phyloP scores from a whole-genome alignment of 1,284 basidiomycete genomes.

The Melampsora larici-populina region DNA sequence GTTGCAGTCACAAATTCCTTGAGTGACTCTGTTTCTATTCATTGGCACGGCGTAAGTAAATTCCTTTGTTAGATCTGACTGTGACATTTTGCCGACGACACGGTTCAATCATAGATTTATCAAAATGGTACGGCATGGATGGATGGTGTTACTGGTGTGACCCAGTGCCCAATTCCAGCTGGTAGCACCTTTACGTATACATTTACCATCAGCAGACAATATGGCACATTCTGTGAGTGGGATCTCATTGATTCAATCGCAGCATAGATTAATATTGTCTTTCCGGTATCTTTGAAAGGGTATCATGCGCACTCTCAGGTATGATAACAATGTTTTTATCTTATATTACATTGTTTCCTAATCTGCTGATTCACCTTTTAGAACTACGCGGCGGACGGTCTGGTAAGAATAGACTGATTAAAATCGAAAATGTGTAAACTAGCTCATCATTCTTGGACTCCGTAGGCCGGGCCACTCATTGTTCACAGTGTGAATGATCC shows the following conservation, averaged over 20 bases:
- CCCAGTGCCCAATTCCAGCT: conserved; percentile 60
- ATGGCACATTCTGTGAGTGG: conserved; percentile 56
- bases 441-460: too few relatives aligned
- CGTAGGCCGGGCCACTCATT: conserved; percentile 45
- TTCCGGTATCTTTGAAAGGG: neutral
- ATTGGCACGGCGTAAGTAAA: conserved; percentile 51
- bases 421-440: too few relatives aligned
- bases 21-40: conserved; percentile 47
- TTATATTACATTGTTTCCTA: neutral
- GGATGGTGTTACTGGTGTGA: conserved; percentile 57
- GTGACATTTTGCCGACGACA: too few relatives aligned
- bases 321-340: neutral
- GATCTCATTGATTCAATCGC: neutral
- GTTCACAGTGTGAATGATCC: conserved; percentile 51
- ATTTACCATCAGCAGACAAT: conserved; percentile 54
- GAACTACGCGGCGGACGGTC: neutral
- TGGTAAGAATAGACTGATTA: conserved; percentile 48
- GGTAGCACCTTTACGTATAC: conserved; percentile 60
- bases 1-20: conserved; percentile 49
- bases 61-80: neutral
- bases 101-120: neutral
- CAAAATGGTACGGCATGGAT: conserved; percentile 50
- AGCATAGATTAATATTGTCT: neutral
- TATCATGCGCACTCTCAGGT: neutral
- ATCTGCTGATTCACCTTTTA: neutral